These are phyloP conservation scores for Tetrahymena malaccensis DNA, from an alignment of 73 alveolate genomes.

Conservation along the genomic window DNA sequence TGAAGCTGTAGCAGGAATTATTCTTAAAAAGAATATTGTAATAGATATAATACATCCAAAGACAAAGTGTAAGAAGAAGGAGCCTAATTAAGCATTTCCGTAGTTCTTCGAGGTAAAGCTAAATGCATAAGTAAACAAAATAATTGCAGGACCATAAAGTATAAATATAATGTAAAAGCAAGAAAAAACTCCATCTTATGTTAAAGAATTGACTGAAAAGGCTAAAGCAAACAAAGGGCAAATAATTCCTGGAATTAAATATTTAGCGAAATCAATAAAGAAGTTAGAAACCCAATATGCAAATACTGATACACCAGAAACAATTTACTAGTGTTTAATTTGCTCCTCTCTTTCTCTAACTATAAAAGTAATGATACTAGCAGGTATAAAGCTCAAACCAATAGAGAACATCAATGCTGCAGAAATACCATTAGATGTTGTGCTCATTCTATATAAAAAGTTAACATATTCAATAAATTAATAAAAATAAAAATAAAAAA, in stretches of 20 bases:
- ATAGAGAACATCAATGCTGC: not conserved
- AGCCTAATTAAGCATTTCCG: conserved; percentile 45
- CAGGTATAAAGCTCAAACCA: not conserved
- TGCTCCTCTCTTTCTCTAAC: not conserved
- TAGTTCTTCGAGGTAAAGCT: conserved; percentile 36
- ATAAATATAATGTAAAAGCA: conserved; percentile 44
- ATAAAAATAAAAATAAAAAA: not conserved
- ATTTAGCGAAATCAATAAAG: conserved; percentile 61
- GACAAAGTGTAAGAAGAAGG: conserved; percentile 42
- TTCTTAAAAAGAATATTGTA: conserved; percentile 13
- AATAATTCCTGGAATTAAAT: conserved; percentile 56
- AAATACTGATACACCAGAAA: conserved; percentile 62
- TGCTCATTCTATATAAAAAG: not conserved
- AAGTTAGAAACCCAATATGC: conserved; percentile 83
- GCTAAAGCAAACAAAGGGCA: conserved; percentile 17
- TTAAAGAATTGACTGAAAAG: not conserved
- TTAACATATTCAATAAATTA: not conserved
- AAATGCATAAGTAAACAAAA: conserved; percentile 48
- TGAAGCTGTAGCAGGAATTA: conserved; percentile 34
- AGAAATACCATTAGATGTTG: not conserved
- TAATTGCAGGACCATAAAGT: conserved; percentile 44
- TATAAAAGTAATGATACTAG: not conserved
- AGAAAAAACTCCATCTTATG: conserved; percentile 3
- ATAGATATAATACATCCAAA: conserved; percentile 38
- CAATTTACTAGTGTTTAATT: conserved; percentile 67